phyloP scores from a whole-genome alignment of 768 basidiomycete species.

The Boletus insuetus region DNA sequence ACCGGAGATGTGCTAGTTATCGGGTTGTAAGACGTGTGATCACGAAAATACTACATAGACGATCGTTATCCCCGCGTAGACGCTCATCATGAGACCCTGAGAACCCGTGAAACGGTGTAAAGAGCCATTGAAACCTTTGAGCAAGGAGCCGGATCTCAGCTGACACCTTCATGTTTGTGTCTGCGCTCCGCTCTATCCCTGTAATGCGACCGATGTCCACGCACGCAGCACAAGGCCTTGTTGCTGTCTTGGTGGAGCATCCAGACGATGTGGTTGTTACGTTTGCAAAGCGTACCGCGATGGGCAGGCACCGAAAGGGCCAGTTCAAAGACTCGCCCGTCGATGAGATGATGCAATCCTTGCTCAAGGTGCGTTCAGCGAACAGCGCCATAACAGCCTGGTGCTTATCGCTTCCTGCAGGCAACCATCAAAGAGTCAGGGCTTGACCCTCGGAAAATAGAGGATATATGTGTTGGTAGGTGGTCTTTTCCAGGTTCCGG shows the following conservation, averaged over 20 bases:
- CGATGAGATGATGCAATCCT: slow-evolving; percentile 79
- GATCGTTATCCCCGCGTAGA: background rate
- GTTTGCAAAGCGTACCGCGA: slow-evolving; percentile 86
- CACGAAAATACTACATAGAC: too few species aligned
- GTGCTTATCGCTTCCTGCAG: slow-evolving; percentile 33
- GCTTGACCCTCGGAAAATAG: slow-evolving; percentile 68
- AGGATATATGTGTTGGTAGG: slow-evolving; percentile 83
- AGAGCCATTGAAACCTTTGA: background rate
- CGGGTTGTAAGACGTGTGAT: background rate
- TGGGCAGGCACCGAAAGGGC: slow-evolving; percentile 86
- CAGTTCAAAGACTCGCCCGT: slow-evolving; percentile 86
- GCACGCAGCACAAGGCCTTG: slow-evolving; percentile 37
- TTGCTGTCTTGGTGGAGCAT: slow-evolving; percentile 61
- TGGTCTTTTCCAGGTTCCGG: background rate
- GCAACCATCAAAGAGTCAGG: slow-evolving; percentile 63
- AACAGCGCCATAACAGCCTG: background rate
- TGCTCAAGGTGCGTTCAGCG: slow-evolving; percentile 63
- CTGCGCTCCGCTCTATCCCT: slow-evolving; percentile 9
- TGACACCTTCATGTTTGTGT: slow-evolving; percentile 18
- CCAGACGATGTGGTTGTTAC: slow-evolving; percentile 88
- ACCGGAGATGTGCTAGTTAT: background rate
- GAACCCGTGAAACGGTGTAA: too few species aligned
- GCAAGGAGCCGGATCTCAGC: slow-evolving; percentile 3
- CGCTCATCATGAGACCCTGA: slow-evolving; percentile 2
- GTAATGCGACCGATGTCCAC: slow-evolving; percentile 30